Evolutionary conservation across 2,329 filamentous ascomycete genomes (phyloP), one percentile per base, ranked within the genome.

Genomic region (Tolypocladium tundrense): DNA sequence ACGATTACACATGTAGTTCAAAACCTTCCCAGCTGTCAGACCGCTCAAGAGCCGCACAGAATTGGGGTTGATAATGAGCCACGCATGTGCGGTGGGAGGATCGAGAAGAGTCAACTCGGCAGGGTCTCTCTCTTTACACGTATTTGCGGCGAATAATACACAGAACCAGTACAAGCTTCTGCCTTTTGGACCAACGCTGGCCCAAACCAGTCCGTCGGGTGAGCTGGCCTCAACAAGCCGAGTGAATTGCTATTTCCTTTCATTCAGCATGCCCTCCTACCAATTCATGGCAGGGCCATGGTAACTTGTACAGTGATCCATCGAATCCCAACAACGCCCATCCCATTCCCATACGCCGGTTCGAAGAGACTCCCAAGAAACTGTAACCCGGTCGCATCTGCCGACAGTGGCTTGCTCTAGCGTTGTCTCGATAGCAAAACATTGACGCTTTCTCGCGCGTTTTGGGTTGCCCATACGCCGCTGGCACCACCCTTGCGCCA

Each of bases 401-500:
- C 45, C 31, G 27, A 16, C 45, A 19, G 35, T 5, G 27, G 14
- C 27, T n/a, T 33, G 27, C 42, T 24, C 67, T 57, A 73, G 41
- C 72, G 76, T 63, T 80, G 79, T 68, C 80, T 81, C 3, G 80
- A 77, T 55, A 87, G 72, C 67, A 87, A 69, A 54, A 85, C 77
- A 63, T 81, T 85, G 40, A 87, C 83, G 62, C 83, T 85, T 74
- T 87, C 84, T 59, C 80, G 75, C 41, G 82, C 82, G 62, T 82
- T 84, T 59, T 79, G 72, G 53, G 81, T 82, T 19, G 73, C 71
- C 82, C 82, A 85, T 37, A 84, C 71, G 60, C 81, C 82, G 53
- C 77, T 74, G 59, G 70, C 70, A 6, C 82, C 82, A 16, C 81
- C 80, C 60, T 80, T 80, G 61, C 88, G 80, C 86, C 88, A 92